phyloP scores from a whole-genome alignment of 2,329 filamentous ascomycete species.

The Metarhizium guizhouense region DNA sequence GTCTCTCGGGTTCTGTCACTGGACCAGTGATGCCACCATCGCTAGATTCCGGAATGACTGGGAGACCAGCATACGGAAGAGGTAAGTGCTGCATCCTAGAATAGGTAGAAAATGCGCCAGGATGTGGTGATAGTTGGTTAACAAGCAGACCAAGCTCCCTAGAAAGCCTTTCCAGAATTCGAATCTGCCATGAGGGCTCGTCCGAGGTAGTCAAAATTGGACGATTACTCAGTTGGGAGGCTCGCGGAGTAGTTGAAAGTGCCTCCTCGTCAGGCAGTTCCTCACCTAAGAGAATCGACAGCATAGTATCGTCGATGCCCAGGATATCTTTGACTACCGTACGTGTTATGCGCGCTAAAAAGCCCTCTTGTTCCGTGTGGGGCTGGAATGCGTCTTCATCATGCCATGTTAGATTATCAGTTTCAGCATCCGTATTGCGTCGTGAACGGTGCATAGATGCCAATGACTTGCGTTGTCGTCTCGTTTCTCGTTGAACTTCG shows the following conservation, averaged over 20 bases:
- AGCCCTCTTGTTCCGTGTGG: constrained; percentile 50
- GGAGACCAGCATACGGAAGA: constrained; percentile 71
- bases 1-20: constrained; percentile 13
- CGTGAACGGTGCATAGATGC: constrained; percentile 29
- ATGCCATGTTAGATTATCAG: constrained; percentile 41
- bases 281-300: constrained; percentile 84
- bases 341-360: constrained; percentile 74
- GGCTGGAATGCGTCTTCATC: constrained; percentile 38
- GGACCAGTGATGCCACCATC: constrained; percentile 21
- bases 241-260: constrained; percentile 37
- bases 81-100: constrained; percentile 53
- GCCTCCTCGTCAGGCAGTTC: constrained; percentile 48
- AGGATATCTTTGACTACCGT: constrained; percentile 84
- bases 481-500: constrained; percentile 81
- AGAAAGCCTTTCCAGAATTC: constrained; percentile 74
- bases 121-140: constrained; percentile 68
- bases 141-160: constrained; percentile 79
- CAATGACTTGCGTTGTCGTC: constrained; percentile 55
- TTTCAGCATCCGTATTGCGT: constrained; percentile 21
- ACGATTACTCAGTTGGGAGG: constrained; percentile 24
- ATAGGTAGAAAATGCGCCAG: constrained; percentile 83
- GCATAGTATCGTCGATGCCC: constrained; percentile 76
- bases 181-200: constrained; percentile 59
- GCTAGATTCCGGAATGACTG: constrained; percentile 49
- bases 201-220: constrained; percentile 21